Evolutionary conservation across 1,284 basidiomycete species (phyloP).

Genomic region (Abortiporus biennis): DNA sequence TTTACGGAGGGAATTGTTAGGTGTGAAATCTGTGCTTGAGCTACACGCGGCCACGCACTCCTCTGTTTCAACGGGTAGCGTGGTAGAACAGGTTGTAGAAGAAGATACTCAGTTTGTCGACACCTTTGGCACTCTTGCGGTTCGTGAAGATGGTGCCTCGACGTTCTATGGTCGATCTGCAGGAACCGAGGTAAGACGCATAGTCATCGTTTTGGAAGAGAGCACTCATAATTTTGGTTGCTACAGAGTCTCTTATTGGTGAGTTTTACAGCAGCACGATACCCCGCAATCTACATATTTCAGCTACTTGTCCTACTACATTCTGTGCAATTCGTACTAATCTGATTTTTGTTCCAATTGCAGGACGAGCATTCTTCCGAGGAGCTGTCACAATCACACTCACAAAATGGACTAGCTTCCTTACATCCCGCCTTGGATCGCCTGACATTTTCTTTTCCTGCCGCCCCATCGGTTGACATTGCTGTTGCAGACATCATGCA

Average conservation of each 20-base stretch:
- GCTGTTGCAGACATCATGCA: constrained; percentile 32
- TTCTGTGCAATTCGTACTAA: too few relatives aligned
- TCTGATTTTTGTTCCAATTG: too few relatives aligned
- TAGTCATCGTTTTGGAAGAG: background rate
- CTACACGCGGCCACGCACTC: constrained; percentile 18
- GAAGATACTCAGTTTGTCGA: constrained; percentile 20
- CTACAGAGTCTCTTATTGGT: constrained; percentile 26
- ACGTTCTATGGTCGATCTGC: constrained; percentile 66
- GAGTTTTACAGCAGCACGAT: constrained; percentile 11
- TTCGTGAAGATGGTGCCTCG: constrained; percentile 53
- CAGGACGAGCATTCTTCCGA: constrained; percentile 16
- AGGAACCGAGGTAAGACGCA: constrained; percentile 38
- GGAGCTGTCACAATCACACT: constrained; percentile 2
- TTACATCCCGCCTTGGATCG: constrained; percentile 31
- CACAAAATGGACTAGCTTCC: constrained; percentile 4
- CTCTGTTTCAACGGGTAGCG: constrained; percentile 3
- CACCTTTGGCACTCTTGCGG: constrained; percentile 53
- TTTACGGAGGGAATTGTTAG: constrained; percentile 49
- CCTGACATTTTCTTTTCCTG: constrained; percentile 50
- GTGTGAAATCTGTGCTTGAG: constrained; percentile 46
- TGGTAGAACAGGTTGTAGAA: constrained; percentile 10
- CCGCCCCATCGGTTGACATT: constrained; percentile 29
- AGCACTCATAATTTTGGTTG: background rate
- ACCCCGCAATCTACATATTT: background rate
- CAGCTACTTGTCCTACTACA: too few relatives aligned